Percentiles rank a stretch among this genome's conserved stretches.
Evolutionary conservation across 441 rosid species (phyloP).

Genomic region (Melastoma candidum): DNA sequence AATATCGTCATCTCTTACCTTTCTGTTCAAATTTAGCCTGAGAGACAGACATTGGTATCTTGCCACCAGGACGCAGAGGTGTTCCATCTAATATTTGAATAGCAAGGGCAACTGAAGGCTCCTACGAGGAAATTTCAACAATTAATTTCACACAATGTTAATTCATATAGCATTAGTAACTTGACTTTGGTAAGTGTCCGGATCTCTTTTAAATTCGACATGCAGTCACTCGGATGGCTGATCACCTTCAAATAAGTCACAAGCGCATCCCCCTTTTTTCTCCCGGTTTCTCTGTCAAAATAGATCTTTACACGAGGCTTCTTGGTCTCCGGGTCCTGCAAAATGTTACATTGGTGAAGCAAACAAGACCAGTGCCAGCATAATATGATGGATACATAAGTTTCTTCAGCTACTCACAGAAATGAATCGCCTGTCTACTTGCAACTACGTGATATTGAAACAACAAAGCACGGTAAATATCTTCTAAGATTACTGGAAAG

Average conservation of each 20-base stretch:
- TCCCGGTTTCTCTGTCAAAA: constrained; percentile 76
- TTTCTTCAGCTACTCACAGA: no score
- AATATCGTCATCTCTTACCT: constrained; percentile 33
- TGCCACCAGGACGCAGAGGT: constrained; percentile 77
- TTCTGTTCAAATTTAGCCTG: constrained; percentile 88
- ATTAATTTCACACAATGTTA: neutral
- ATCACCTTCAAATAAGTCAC: constrained; percentile 83
- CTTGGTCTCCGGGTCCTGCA: constrained; percentile 80
- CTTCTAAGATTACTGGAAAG: no score
- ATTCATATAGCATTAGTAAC: neutral
- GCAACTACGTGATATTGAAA: no score
- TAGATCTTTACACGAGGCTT: constrained; percentile 92
- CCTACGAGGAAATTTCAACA: constrained; percentile 30
- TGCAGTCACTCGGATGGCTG: neutral
- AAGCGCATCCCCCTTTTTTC: constrained; percentile 87
- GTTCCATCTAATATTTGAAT: constrained; percentile 83
- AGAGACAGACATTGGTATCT: constrained; percentile 65
- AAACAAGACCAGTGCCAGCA: neutral
- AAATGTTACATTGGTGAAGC: neutral
- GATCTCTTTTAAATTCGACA: no score
- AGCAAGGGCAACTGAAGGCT: constrained; percentile 92
- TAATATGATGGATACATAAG: no score
- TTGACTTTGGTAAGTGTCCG: no score
- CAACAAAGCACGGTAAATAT: no score
- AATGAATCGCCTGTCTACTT: no score